Percentiles rank a stretch among this genome's conserved stretches.
Conservation (phyloP, 2,329 filamentous ascomycete species). For the Ophidiomyces ophidiicola region DNA sequence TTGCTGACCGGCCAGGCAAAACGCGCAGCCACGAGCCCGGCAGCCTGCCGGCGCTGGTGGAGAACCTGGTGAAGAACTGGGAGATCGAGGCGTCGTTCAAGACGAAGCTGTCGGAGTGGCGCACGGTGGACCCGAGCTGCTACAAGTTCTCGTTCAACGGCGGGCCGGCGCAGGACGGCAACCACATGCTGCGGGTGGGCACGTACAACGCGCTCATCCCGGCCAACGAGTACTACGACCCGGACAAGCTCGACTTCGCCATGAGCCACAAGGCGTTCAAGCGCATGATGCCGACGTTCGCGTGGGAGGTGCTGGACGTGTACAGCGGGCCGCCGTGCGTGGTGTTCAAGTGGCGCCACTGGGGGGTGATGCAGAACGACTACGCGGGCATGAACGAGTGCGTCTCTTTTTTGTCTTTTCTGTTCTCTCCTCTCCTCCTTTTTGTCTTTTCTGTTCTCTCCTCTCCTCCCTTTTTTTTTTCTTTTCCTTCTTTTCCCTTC, state of each 20-base stretch:
- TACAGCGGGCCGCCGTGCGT: constrained; percentile 53
- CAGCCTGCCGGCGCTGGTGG: constrained; percentile 49
- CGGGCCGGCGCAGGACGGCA: constrained; percentile 42
- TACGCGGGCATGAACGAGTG: constrained; percentile 54
- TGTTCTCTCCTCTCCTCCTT: constrained; percentile 15
- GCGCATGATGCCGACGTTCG: constrained; percentile 60
- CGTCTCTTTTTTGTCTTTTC: constrained; percentile 20
- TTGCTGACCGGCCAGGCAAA: constrained; percentile 38
- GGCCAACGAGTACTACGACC: constrained; percentile 52
- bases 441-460: constrained; percentile 10
- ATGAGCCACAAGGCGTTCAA: constrained; percentile 59
- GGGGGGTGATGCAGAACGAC: constrained; percentile 55
- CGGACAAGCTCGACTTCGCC: constrained; percentile 49
- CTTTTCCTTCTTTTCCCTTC: constrained; percentile 10
- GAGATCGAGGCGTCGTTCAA: constrained; percentile 61
- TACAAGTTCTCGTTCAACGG: constrained; percentile 56
- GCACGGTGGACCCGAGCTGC: constrained; percentile 48
- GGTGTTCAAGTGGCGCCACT: constrained; percentile 55
- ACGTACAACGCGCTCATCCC: constrained; percentile 58
- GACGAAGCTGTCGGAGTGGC: constrained; percentile 48
- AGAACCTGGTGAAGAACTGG: constrained; percentile 63
- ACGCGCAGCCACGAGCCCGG: constrained; percentile 43
- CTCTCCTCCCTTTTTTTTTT: not conserved
- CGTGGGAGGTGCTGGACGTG: constrained; percentile 58
- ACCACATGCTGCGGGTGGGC: constrained; percentile 55